These are phyloP conservation scores for Xylaria digitata DNA, from an alignment of 2,329 filamentous ascomycete genomes.

Conservation along the genomic window DNA sequence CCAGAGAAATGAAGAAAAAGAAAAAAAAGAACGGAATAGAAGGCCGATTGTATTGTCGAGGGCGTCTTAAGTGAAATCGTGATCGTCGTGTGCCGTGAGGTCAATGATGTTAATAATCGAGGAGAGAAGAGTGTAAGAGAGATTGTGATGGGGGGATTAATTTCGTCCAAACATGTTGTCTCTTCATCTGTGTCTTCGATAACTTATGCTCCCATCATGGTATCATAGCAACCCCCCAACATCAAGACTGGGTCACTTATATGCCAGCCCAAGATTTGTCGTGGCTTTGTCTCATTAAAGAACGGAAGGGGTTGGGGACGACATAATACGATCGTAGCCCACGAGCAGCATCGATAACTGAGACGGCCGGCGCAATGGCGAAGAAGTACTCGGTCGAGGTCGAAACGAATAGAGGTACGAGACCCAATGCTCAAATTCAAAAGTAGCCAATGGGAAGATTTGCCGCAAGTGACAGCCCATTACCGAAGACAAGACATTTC, in stretches of 20 bases:
- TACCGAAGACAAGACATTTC: constrained; percentile 66
- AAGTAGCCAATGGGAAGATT: constrained; percentile 55
- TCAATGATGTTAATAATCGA: constrained; percentile 21
- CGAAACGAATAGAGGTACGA: constrained; percentile 62
- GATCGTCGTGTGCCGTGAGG: constrained; percentile 25
- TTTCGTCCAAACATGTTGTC: constrained; percentile 30
- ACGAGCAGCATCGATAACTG: constrained; percentile 62
- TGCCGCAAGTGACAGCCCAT: constrained; percentile 58
- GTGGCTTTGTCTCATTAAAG: constrained; percentile 34
- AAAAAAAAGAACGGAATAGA: constrained; percentile 7
- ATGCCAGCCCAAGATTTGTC: constrained; percentile 31
- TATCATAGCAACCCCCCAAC: constrained; percentile 39
- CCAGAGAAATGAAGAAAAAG: constrained; percentile 7
- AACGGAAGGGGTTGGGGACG: constrained; percentile 53
- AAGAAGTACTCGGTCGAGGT: constrained; percentile 47
- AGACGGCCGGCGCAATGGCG: constrained; percentile 56
- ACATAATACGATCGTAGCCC: constrained; percentile 57
- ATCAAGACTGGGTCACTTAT: constrained; percentile 12
- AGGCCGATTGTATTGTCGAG: constrained; percentile 23
- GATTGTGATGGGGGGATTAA: constrained; percentile 10
- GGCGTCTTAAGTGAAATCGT: constrained; percentile 32
- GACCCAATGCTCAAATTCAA: constrained; percentile 60
- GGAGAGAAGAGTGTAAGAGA: background rate
- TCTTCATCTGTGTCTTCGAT: constrained; percentile 46
- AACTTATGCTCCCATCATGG: constrained; percentile 41